Conservation (phyloP, 495 filamentous ascomycete genomes). For the Polyplosphaeria fusca region DNA sequence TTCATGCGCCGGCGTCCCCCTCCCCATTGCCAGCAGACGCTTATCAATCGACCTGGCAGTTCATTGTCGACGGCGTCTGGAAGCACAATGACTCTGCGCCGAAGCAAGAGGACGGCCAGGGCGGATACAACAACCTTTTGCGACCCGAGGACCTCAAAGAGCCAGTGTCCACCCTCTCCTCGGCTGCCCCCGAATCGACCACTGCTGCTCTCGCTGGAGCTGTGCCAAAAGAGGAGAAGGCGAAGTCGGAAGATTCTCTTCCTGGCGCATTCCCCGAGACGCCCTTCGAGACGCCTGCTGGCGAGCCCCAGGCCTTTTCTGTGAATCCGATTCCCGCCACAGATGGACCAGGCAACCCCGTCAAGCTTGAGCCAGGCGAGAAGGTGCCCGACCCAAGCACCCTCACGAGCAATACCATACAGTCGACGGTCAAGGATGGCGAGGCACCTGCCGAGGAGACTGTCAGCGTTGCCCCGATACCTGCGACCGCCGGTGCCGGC, state of each 20-base stretch:
- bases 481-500: constrained; percentile 69
- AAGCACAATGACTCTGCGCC: constrained; percentile 71
- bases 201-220: constrained; percentile 67
- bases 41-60: constrained; percentile 50
- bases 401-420: constrained; percentile 53
- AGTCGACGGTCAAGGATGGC: constrained; percentile 67
- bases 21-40: neutral
- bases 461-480: constrained; percentile 69
- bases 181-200: constrained; percentile 68
- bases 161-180: constrained; percentile 57
- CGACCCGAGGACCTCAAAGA: constrained; percentile 64
- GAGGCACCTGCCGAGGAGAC: constrained; percentile 45
- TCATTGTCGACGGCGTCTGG: constrained; percentile 90
- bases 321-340: constrained; percentile 36
- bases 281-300: constrained; percentile 68
- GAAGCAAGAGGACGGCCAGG: constrained; percentile 70
- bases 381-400: constrained; percentile 65
- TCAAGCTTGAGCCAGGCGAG: constrained; percentile 75
- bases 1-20: neutral
- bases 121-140: constrained; percentile 88
- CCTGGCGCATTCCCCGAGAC: constrained; percentile 82
- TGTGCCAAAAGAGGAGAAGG: constrained; percentile 57
- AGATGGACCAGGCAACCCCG: constrained; percentile 64
- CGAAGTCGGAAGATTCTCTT: constrained; percentile 40
- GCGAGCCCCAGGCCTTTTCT: constrained; percentile 42